Conservation (phyloP, 768 basidiomycete genomes). For the Cytidiella melzeri region DNA sequence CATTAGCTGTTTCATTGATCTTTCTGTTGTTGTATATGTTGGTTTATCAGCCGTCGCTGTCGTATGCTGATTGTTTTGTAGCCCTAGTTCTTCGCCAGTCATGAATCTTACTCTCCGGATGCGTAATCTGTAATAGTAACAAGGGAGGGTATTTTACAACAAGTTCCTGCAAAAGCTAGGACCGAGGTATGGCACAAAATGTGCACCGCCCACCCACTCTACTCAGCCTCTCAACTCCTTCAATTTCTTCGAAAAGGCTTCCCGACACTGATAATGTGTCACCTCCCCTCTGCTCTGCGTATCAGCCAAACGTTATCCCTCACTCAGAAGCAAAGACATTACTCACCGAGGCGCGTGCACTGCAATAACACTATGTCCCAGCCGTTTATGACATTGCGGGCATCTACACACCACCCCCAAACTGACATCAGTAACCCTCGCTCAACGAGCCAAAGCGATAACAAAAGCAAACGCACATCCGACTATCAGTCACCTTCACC, state of each 20-base stretch:
- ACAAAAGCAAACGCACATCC: conserved; percentile 71
- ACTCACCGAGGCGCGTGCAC: conserved; percentile 83
- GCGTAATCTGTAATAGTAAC: neutral
- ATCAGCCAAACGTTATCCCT: no score
- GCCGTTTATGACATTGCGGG: conserved; percentile 90
- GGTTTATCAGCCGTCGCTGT: no score
- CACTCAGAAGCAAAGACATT: no score
- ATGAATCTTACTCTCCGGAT: conserved; percentile 1
- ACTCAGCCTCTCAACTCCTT: conserved; percentile 28
- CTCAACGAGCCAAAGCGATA: neutral
- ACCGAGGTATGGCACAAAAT: no score
- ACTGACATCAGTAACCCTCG: neutral
- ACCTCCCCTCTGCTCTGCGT: conserved; percentile 92
- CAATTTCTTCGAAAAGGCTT: conserved; percentile 61
- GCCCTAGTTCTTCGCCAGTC: no score
- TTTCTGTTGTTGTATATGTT: no score
- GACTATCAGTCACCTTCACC: conserved; percentile 85
- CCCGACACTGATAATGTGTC: conserved; percentile 94
- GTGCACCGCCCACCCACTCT: neutral
- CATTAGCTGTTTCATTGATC: no score
- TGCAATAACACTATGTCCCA: conserved; percentile 91
- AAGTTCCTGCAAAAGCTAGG: neutral
- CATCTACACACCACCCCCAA: conserved; percentile 46
- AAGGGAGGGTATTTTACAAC: neutral
- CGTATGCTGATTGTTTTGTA: no score